Evolutionary conservation across 2,329 filamentous ascomycete species (phyloP).

Genomic region (Aspergillus versicolor): DNA sequence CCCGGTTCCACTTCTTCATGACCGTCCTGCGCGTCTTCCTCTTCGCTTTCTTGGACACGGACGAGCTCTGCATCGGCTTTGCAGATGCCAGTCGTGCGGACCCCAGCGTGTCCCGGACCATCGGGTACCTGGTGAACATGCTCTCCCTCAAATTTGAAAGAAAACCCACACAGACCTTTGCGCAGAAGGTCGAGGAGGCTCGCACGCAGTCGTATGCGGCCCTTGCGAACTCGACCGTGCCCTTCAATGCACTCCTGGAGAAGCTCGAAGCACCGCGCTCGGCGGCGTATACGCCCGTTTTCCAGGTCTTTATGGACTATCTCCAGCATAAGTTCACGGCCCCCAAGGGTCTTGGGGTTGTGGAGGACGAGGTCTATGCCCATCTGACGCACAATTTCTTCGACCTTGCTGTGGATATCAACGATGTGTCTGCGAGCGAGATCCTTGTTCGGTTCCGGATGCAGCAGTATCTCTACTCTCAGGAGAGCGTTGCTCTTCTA

Average conservation of each 20-base stretch:
- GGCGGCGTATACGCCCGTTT: slow-evolving; percentile 45
- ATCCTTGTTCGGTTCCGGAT: slow-evolving; percentile 19
- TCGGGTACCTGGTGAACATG: slow-evolving; percentile 53
- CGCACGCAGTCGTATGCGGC: slow-evolving; percentile 34
- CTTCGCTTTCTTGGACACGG: slow-evolving; percentile 31
- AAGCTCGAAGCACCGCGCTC: slow-evolving; percentile 45
- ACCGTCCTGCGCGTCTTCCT: slow-evolving; percentile 43
- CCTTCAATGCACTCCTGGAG: slow-evolving; percentile 51
- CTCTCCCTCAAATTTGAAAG: slow-evolving; percentile 45
- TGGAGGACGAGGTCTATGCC: slow-evolving; percentile 28
- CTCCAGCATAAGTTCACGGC: slow-evolving; percentile 24
- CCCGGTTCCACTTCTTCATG: slow-evolving; percentile 50
- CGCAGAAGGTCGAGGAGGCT: slow-evolving; percentile 27
- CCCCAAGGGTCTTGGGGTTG: slow-evolving; percentile 13
- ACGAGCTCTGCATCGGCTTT: slow-evolving; percentile 50
- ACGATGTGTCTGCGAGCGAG: slow-evolving; percentile 28
- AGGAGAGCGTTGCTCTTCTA: slow-evolving; percentile 25
- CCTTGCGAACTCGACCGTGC: slow-evolving; percentile 46
- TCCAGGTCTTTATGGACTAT: slow-evolving; percentile 54
- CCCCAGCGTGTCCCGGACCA: slow-evolving; percentile 27
- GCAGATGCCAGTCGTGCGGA: slow-evolving; percentile 47
- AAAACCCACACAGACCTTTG: slow-evolving; percentile 21
- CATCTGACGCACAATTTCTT: slow-evolving; percentile 22
- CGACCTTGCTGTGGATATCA: slow-evolving; percentile 41
- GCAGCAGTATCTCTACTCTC: slow-evolving; percentile 35